These are phyloP conservation scores for Globisporangium cystogenes DNA, from an alignment of 352 stramenopile species.

Conservation along the genomic window DNA sequence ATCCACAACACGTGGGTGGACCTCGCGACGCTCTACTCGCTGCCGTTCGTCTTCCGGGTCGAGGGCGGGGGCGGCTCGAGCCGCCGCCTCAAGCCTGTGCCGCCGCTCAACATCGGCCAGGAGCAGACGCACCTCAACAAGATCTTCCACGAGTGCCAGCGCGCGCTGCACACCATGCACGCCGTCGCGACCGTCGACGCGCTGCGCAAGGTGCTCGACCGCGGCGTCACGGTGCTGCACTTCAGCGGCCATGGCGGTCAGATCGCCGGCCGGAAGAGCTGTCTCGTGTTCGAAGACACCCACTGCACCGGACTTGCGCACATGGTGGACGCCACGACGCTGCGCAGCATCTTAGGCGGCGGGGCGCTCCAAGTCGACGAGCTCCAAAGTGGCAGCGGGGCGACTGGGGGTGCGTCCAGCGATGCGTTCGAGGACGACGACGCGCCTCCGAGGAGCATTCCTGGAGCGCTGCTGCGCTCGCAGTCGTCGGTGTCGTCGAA, in stretches of 20 bases:
- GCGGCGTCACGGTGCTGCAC: constrained; percentile 67
- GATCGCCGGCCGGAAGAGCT: constrained; percentile 58
- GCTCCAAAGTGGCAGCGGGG: not conserved
- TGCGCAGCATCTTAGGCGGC: constrained; percentile 49
- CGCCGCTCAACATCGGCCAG: constrained; percentile 57
- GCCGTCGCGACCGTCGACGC: constrained; percentile 65
- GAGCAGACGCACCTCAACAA: constrained; percentile 65
- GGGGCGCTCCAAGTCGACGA: constrained; percentile 14
- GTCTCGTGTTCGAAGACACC: constrained; percentile 75
- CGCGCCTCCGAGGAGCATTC: not conserved
- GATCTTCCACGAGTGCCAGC: constrained; percentile 73
- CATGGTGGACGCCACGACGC: constrained; percentile 53
- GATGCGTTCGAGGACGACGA: constrained; percentile 6
- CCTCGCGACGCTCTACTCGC: constrained; percentile 64
- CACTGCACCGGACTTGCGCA: constrained; percentile 59
- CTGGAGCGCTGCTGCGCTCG: constrained; percentile 9
- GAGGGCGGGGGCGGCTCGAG: constrained; percentile 9
- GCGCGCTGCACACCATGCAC: constrained; percentile 71
- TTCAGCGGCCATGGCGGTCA: constrained; percentile 74
- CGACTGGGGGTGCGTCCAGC: too few species aligned
- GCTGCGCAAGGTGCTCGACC: constrained; percentile 71
- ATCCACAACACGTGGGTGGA: constrained; percentile 81
- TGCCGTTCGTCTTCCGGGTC: constrained; percentile 60
- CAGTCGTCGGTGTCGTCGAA: constrained; percentile 22
- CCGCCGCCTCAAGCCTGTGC: constrained; percentile 50